These are phyloP conservation scores for Sherardia arvensis DNA, from an alignment of 257 asterid species.

Conservation along the genomic window DNA sequence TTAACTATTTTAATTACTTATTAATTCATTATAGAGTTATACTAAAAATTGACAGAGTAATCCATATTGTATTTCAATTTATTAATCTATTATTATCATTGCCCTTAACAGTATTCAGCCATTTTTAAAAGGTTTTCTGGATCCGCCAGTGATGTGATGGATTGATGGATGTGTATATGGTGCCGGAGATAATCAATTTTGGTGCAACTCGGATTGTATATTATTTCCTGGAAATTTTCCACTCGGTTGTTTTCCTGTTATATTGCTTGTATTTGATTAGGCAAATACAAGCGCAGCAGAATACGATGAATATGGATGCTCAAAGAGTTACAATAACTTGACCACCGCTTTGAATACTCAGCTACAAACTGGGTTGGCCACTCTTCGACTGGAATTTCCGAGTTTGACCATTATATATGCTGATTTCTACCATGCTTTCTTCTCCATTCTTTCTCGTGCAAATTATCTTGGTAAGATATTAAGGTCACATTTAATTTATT, in stretches of 20 bases:
- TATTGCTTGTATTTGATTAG: background rate
- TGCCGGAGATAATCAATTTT: background rate
- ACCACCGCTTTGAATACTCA: background rate
- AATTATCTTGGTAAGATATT: background rate
- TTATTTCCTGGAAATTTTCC: conserved; percentile 3
- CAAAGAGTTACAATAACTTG: background rate
- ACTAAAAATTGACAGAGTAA: too few species aligned
- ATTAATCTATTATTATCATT: too few species aligned
- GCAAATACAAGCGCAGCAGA: background rate
- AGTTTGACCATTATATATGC: background rate
- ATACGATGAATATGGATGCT: background rate
- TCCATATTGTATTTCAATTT: too few species aligned
- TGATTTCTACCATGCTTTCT: background rate
- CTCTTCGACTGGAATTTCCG: background rate
- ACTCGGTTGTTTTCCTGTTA: background rate
- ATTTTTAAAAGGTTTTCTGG: too few species aligned
- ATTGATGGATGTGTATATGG: too few species aligned
- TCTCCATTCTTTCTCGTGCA: background rate
- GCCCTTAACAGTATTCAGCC: too few species aligned
- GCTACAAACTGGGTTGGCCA: background rate
- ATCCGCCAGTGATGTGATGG: too few species aligned
- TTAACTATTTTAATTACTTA: too few species aligned
- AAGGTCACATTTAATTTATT: too few species aligned
- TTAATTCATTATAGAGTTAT: too few species aligned
- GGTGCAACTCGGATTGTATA: background rate